Evolutionary conservation across 2,329 filamentous ascomycete species (phyloP), one percentile per base, ranked within the genome.

Genomic region (Diplodia mutila): DNA sequence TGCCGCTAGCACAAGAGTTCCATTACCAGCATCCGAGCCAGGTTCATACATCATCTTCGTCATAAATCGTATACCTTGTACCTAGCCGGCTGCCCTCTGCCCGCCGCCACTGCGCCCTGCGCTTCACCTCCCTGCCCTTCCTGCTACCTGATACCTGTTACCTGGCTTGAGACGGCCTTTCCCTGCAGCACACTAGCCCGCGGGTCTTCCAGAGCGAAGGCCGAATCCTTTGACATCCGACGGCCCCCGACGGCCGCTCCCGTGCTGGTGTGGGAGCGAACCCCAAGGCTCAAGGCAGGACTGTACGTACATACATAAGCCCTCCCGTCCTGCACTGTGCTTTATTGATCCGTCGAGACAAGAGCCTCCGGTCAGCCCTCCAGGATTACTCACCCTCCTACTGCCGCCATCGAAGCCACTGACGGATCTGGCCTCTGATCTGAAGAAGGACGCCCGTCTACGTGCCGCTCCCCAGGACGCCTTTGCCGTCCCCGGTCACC

Each of bases 291-390:
- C 39, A 21, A 25, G 34, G 55, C 57, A 61, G 14, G 25, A 61
- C 46, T 54, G 57, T 61, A 61, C 42, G 57, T 61, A 61, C 57
- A 49, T 61, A 61, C 57, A 61, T 61, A 61, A 61, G 57, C 25
- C 57, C 57, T 61, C 39, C 57, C 57, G 57, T 49, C 57, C 57
- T 61, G 57, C 57, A 48, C 57, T 49, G 39, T 29, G 39, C 39
- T 42, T 61, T 61, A 61, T 61, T 61, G 57, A 61, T 61, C 55
- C 55, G 23, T 39, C 55, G 37, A 48, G 34, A 61, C 55, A 61
- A 61, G 55, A 61, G 27, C 34, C 39, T 61, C 57, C 53, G 21
- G n/a, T 23, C 34, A 27, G 21, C 18, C 37, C 34, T 27, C 55
- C 29, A 27, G 39, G 23, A 61, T 42, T 6, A 49, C 57, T 23